Base-by-base conservation (phyloP, 352 stramenopile species). In the Aphanomyces astaci region DNA sequence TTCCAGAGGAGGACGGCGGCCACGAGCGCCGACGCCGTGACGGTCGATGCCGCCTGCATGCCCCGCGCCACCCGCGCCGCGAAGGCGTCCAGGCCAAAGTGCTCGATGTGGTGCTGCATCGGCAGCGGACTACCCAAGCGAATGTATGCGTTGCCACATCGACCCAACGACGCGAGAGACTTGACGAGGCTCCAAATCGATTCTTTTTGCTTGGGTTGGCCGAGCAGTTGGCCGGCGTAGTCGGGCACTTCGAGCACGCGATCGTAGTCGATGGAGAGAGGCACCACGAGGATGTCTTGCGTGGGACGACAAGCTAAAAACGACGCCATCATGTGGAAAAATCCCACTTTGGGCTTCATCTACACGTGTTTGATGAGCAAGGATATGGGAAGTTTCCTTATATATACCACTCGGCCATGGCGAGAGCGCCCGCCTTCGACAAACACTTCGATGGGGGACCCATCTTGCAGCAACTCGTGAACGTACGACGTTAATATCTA, bases 231-330 rank as follows among this genome's bases (percentile, higher is more conserved):
- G 63, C 90, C 88, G 2, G 84, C 83, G 65, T 96, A 96, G 33
- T 88, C 84, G 66, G 90, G 76, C 11, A 92, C 85, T 72, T 96
- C 88, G 65, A 92, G 89, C 7, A 93, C 84, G 36, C 92, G 89
- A 73, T 96, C 88, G 66, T 96, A 96, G 70, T 95, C 88, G 13
- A 96, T 74, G 13, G 87, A 89, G 32, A 96, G 91, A 0, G 88
- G 88, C 1, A 96, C 88, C 0, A 96, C 69, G 65, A 93, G 65
- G 1, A 94, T 72, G 39, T 80, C 74, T 55, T 19, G 71, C 46
- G 30, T 46, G 25, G 27, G 46, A 33, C 39, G 54, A 9, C 71
- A 78, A 36, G 83, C 84, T 59, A 77, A 49, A 11, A 69, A 68
- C 17, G 75, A 72, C 43, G 75, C 54, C 32, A 73, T 63, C 52